Percentiles rank a stretch among this genome's conserved stretches.
Conservation (phyloP, 106 monocot genomes). For the Phalaenopsis equestris region DNA sequence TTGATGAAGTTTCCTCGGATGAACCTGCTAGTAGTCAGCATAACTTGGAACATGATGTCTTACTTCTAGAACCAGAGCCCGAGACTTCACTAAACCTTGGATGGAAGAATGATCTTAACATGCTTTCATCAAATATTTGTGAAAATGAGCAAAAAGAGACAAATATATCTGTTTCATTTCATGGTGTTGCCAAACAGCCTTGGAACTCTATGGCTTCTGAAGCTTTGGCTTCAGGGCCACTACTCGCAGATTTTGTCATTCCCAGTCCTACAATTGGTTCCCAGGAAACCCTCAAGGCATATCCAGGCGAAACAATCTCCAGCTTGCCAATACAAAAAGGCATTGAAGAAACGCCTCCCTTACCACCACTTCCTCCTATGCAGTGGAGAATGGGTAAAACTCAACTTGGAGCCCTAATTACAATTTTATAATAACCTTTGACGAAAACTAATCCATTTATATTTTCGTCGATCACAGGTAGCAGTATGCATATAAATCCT, state of each 20-base stretch:
- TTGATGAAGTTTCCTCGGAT: conserved; percentile 9
- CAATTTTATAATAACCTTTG: conserved; percentile 9
- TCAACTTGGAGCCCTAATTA: conserved; percentile 16
- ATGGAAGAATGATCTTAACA: conserved; percentile 10
- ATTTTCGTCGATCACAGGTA: background rate
- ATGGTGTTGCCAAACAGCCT: conserved; percentile 10
- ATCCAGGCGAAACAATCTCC: background rate
- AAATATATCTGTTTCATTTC: conserved; percentile 9
- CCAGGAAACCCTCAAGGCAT: background rate
- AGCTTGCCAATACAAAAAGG: conserved; percentile 15
- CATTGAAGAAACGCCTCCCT: conserved; percentile 54
- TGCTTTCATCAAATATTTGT: conserved; percentile 2
- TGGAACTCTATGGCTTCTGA: conserved; percentile 8
- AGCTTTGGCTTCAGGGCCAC: conserved; percentile 6
- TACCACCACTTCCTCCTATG: conserved; percentile 81
- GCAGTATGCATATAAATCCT: background rate
- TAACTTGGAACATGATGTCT: background rate
- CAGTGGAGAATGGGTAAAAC: conserved; percentile 81
- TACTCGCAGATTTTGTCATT: background rate
- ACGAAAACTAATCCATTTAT: conserved; percentile 4
- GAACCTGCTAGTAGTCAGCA: conserved; percentile 1
- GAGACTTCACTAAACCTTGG: background rate
- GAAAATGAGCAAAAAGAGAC: background rate
- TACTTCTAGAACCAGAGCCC: conserved; percentile 12
- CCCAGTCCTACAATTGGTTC: background rate